A percentile compares a stretch with the other conserved stretches of the same genome.
These are phyloP conservation scores for Ascodesmis nigricans DNA, from an alignment of 495 filamentous ascomycete genomes.

Conservation along the genomic window DNA sequence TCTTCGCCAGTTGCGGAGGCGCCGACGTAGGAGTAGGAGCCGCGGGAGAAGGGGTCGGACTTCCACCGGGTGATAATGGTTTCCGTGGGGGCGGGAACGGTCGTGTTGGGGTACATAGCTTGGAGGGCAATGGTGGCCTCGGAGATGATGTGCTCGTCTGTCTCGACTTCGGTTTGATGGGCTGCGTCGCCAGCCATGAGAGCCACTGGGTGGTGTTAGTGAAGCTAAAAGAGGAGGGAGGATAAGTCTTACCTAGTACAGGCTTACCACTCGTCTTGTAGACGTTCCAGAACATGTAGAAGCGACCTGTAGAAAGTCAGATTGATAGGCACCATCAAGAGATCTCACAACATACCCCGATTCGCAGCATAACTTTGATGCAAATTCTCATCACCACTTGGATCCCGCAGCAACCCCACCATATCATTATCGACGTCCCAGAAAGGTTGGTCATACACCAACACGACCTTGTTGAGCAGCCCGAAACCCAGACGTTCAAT, in stretches of 20 bases:
- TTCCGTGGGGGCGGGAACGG: slow-evolving; percentile 56
- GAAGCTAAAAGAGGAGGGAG: neutral
- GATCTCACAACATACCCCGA: slow-evolving; percentile 24
- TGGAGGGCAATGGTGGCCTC: slow-evolving; percentile 59
- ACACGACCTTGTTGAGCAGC: slow-evolving; percentile 79
- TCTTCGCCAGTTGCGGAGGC: slow-evolving; percentile 60
- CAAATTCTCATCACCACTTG: slow-evolving; percentile 31
- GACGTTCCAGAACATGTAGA: slow-evolving; percentile 95
- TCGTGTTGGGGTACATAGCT: slow-evolving; percentile 38
- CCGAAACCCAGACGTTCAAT: slow-evolving; percentile 85
- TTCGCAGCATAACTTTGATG: slow-evolving; percentile 40
- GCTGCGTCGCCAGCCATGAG: slow-evolving; percentile 96
- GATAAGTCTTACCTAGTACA: slow-evolving; percentile 28
- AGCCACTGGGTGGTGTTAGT: slow-evolving; percentile 32
- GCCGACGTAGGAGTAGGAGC: slow-evolving; percentile 85
- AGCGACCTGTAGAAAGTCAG: slow-evolving; percentile 40
- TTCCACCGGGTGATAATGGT: slow-evolving; percentile 89
- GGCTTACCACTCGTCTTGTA: slow-evolving; percentile 72
- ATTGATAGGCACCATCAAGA: no score
- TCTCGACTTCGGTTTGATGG: slow-evolving; percentile 53
- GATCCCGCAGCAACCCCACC: slow-evolving; percentile 70
- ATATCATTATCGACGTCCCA: slow-evolving; percentile 88
- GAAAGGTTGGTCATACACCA: slow-evolving; percentile 76
- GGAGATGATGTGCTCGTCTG: slow-evolving; percentile 47
- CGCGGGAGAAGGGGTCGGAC: slow-evolving; percentile 65